Evolutionary conservation across 805 yeast genomes (phyloP).

Genomic region (Candida adriatica): DNA sequence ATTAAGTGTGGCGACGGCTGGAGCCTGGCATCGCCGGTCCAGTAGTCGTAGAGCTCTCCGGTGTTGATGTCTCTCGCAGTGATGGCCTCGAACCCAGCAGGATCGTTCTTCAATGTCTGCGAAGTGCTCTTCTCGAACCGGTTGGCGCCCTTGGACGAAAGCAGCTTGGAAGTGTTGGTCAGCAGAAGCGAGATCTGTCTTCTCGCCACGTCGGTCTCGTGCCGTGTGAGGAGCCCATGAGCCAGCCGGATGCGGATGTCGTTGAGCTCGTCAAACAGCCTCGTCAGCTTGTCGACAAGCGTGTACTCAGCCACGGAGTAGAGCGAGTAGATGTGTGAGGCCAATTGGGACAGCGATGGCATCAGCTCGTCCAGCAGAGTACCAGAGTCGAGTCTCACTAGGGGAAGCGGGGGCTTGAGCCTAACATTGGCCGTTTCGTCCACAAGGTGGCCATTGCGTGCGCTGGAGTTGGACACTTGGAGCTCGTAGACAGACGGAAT

Average conservation of each 20-base stretch:
- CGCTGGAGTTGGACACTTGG: constrained; percentile 25
- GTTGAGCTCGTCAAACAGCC: constrained; percentile 49
- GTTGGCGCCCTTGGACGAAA: constrained; percentile 38
- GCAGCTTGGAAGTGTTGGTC: constrained; percentile 53
- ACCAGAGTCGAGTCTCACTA: constrained; percentile 36
- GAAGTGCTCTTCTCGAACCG: constrained; percentile 21
- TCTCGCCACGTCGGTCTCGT: constrained; percentile 42
- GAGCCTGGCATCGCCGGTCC: constrained; percentile 16
- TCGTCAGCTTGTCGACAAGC: constrained; percentile 49
- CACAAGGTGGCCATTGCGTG: constrained; percentile 22
- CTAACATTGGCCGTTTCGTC: constrained; percentile 22
- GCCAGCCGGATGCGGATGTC: constrained; percentile 48
- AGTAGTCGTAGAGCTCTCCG: constrained; percentile 47
- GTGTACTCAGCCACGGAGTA: constrained; percentile 66
- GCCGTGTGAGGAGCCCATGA: constrained; percentile 44
- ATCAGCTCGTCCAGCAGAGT: constrained; percentile 49
- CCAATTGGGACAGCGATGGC: constrained; percentile 48
- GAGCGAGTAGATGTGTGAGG: constrained; percentile 60
- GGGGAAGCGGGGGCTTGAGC: constrained; percentile 50
- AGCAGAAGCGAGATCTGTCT: constrained; percentile 47
- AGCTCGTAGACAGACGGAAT: constrained; percentile 31
- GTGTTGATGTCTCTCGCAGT: constrained; percentile 54
- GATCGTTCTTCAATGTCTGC: constrained; percentile 33
- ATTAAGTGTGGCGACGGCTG: constrained; percentile 47
- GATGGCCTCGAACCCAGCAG: constrained; percentile 61